phyloP scores from a whole-genome alignment of 2,329 filamentous ascomycete species.

The Fusarium tjaetaba region DNA sequence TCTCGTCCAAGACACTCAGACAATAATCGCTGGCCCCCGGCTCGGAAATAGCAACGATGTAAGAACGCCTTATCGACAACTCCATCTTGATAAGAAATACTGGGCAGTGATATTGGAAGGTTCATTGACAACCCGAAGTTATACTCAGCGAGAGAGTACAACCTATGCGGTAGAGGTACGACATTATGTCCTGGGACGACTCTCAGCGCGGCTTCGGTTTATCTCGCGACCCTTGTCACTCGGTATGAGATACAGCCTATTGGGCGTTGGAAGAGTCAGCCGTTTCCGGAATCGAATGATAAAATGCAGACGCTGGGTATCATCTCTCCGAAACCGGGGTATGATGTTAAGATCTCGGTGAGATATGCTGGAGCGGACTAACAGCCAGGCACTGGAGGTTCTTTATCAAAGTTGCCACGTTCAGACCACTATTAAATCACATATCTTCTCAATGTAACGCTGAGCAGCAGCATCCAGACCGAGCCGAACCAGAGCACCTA shows the following conservation, averaged over 20 bases:
- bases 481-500: fast-evolving
- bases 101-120: neutral
- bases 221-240: neutral
- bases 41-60: neutral
- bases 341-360: neutral
- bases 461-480: neutral
- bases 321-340: neutral
- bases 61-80: neutral
- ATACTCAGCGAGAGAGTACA: neutral
- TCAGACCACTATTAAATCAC: neutral
- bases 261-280: neutral
- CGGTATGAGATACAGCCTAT: neutral
- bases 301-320: neutral
- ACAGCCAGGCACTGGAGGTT: no score
- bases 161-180: neutral
- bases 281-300: neutral
- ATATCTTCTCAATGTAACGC: neutral
- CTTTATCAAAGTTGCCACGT: neutral
- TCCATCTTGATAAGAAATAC: neutral
- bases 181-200: neutral
- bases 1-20: neutral
- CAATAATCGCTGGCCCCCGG: neutral
- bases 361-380: neutral
- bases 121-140: neutral
- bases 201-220: neutral